These are phyloP conservation scores for Talaromyces sp. DNA, from an alignment of 2,329 filamentous ascomycete species.

Conservation along the genomic window DNA sequence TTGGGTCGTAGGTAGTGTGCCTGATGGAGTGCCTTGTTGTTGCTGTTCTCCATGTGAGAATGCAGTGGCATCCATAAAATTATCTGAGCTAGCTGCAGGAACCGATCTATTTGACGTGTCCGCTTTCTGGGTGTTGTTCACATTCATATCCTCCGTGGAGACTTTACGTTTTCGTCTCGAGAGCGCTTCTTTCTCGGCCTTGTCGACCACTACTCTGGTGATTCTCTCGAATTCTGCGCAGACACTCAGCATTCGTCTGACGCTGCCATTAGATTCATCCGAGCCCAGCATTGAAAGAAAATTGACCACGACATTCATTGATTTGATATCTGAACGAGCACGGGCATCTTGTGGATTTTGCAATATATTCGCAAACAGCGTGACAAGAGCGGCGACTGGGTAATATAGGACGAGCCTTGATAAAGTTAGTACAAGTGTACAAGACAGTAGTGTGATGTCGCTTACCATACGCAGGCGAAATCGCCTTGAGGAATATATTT, in stretches of 20 bases:
- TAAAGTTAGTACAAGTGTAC: constrained; percentile 27
- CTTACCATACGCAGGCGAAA: constrained; percentile 90
- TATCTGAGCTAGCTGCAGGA: constrained; percentile 3
- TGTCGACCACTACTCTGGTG: constrained; percentile 84
- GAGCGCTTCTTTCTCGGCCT: constrained; percentile 78
- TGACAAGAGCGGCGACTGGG: constrained; percentile 90
- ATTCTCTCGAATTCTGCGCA: constrained; percentile 97
- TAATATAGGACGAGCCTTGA: constrained; percentile 86
- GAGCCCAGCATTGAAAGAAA: constrained; percentile 87
- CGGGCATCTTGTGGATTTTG: constrained; percentile 90
- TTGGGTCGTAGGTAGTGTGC: background rate
- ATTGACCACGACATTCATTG: constrained; percentile 90
- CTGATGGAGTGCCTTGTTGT: background rate
- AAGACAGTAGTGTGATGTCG: background rate
- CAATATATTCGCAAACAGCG: constrained; percentile 90
- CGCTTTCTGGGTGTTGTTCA: constrained; percentile 25
- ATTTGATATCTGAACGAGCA: constrained; percentile 79
- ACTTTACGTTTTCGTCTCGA: constrained; percentile 82
- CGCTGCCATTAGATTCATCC: constrained; percentile 84
- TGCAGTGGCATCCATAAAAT: background rate
- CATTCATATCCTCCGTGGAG: background rate
- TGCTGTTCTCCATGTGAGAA: background rate
- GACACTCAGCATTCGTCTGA: constrained; percentile 88
- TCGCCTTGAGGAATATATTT: constrained; percentile 97
- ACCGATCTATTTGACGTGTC: constrained; percentile 17